These are phyloP conservation scores for Crithidia bombi DNA, from an alignment of 208 protist species.

Conservation along the genomic window DNA sequence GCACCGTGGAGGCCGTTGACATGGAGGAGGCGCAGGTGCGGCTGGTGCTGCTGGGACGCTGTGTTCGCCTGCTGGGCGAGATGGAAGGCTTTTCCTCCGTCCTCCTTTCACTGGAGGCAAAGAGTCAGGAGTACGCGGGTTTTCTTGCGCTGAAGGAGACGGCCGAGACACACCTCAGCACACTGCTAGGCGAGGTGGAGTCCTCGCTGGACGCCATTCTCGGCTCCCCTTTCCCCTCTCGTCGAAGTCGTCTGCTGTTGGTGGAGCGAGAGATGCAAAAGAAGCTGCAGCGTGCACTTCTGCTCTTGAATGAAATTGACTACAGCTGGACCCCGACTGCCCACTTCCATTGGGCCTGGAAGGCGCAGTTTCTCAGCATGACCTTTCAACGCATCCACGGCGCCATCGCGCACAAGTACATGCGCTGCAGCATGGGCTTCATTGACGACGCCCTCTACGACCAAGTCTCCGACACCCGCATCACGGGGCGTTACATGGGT, in stretches of 20 bases:
- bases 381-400: slow-evolving; percentile 68
- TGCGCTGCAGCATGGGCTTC: slow-evolving; percentile 74
- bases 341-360: slow-evolving; percentile 74
- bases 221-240: slow-evolving; percentile 48
- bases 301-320: slow-evolving; percentile 83
- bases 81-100: slow-evolving; percentile 78
- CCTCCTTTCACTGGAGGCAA: slow-evolving; percentile 63
- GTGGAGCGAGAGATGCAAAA: slow-evolving; percentile 55
- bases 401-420: slow-evolving; percentile 58
- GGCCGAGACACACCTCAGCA: slow-evolving; percentile 51
- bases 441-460: slow-evolving; percentile 78
- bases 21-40: slow-evolving; percentile 67
- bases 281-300: slow-evolving; percentile 61
- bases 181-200: slow-evolving; percentile 65
- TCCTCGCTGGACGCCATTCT: slow-evolving; percentile 47
- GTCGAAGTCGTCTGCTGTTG: slow-evolving; percentile 52
- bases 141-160: slow-evolving; percentile 48
- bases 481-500: slow-evolving; percentile 31
- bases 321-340: slow-evolving; percentile 77
- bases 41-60: slow-evolving; percentile 67
- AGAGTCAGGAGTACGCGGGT: slow-evolving; percentile 71
- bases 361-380: slow-evolving; percentile 64
- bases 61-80: slow-evolving; percentile 71
- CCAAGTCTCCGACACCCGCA: slow-evolving; percentile 43
- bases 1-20: slow-evolving; percentile 42